Conservation (phyloP, 345 rosid species). For the Gossypium herbaceum region DNA sequence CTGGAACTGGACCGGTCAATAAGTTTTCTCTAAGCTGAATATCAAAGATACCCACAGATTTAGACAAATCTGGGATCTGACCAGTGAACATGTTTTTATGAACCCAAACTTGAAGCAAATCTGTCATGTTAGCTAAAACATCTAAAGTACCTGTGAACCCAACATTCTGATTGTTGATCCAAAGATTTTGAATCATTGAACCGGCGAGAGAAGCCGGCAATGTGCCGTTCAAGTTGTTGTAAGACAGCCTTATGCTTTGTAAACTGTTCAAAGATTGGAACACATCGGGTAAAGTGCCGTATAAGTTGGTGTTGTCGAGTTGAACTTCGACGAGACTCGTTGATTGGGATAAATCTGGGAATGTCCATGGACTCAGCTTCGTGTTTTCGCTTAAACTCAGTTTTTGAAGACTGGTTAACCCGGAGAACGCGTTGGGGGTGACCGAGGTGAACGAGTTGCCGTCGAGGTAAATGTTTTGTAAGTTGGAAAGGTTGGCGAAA, state of each 20-base stretch:
- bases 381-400: constrained; percentile 42
- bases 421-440: constrained; percentile 48
- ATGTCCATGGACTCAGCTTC: constrained; percentile 44
- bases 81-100: constrained; percentile 67
- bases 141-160: constrained; percentile 65
- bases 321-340: constrained; percentile 32
- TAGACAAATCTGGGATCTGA: constrained; percentile 67
- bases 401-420: constrained; percentile 47
- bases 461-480: constrained; percentile 43
- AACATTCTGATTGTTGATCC: constrained; percentile 56
- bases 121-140: constrained; percentile 55
- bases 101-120: constrained; percentile 58
- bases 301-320: constrained; percentile 36
- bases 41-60: constrained; percentile 46
- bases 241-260: constrained; percentile 48
- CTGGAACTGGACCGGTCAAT: constrained; percentile 64
- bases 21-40: constrained; percentile 69
- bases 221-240: constrained; percentile 65
- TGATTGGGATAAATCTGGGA: constrained; percentile 57
- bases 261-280: constrained; percentile 45
- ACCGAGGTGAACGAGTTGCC: constrained; percentile 50
- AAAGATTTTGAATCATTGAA: constrained; percentile 46
- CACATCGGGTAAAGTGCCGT: constrained; percentile 56
- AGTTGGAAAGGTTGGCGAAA: constrained; percentile 45
- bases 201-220: constrained; percentile 57